Base-by-base conservation (phyloP, 1,284 basidiomycete genomes). In the Phellinidium pouzarii region DNA sequence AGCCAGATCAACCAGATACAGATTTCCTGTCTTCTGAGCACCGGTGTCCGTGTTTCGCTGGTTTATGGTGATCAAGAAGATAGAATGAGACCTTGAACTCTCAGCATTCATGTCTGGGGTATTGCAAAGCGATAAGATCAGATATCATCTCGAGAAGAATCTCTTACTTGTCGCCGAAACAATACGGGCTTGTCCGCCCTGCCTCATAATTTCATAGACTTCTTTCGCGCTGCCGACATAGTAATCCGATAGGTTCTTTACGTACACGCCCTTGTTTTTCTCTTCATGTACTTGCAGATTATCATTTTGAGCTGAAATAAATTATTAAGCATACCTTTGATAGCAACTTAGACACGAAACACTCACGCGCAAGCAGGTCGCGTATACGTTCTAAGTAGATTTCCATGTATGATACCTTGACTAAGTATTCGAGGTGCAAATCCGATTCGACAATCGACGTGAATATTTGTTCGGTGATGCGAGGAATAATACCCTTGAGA, bases 371-470 rank as follows among this genome's bases (percentile, higher is more conserved):
- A 53, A 99, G 79, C 56, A 99, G 71, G 77, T 99, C 96, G 54
- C 95, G 82, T 62, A 99, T 94, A 60, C 87, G 83, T 71, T 99
- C 96, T 66, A 99, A 81, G 72, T 99, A 99, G 60, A 99, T 99
- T 70, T 99, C 96, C 94, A 99, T 97, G 70, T 99, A 99, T 34
- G 94, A 97, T 51, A 99, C 96, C 73, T 99, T 99, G 68, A 99
- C 96, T 54, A 98, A 83, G 68, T 99, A 99, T 69, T 99, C 96
- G 58, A 99, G 76, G 66, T 93, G 91, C 38, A 91, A 81, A 62
- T 98, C 95, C 52, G 94, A 96, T 61, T 91, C 84, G 59, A 96
- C 85, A 67, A 99, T 99, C 51, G 92, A 94, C 58, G 94, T 89
- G 67, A 99, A 99, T 68, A 99, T 98, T 70, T 99, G 95, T 67